Conservation (phyloP, 148 eudicot species). For the Vaccinium vitisidaea region DNA sequence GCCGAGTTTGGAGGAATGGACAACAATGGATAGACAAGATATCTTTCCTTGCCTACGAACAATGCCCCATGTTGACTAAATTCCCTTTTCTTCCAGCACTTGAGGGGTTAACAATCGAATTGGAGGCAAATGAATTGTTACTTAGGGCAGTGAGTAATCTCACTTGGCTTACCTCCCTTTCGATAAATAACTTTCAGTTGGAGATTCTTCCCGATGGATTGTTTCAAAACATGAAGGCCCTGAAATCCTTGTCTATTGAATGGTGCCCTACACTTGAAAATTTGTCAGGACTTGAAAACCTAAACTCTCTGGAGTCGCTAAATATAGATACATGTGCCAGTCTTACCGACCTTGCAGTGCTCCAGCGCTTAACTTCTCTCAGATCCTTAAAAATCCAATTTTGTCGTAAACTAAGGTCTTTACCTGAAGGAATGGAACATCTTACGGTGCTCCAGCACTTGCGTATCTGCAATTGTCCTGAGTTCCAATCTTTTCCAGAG, state of each 20-base stretch:
- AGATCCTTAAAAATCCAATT: no score
- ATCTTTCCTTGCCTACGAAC: background rate
- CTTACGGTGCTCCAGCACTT: background rate
- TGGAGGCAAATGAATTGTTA: background rate
- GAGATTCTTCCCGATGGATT: background rate
- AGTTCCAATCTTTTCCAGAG: background rate
- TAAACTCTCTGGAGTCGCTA: no score
- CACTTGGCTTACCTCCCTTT: background rate
- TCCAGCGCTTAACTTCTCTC: no score
- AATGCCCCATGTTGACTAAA: background rate
- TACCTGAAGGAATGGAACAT: no score
- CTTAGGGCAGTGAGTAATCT: background rate
- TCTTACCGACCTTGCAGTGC: no score
- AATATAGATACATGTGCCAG: no score
- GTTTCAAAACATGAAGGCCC: background rate
- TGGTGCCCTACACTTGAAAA: no score
- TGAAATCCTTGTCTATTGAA: background rate
- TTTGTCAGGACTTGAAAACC: no score
- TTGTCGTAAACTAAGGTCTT: no score
- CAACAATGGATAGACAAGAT: background rate
- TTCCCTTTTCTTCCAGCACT: background rate
- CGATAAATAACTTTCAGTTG: accelerated
- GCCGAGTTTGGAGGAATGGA: slow-evolving; percentile 11
- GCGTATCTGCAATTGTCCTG: background rate
- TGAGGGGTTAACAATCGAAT: background rate